Base-by-base conservation (phyloP, 805 yeast species). In the Wickerhamiella lipophila region DNA sequence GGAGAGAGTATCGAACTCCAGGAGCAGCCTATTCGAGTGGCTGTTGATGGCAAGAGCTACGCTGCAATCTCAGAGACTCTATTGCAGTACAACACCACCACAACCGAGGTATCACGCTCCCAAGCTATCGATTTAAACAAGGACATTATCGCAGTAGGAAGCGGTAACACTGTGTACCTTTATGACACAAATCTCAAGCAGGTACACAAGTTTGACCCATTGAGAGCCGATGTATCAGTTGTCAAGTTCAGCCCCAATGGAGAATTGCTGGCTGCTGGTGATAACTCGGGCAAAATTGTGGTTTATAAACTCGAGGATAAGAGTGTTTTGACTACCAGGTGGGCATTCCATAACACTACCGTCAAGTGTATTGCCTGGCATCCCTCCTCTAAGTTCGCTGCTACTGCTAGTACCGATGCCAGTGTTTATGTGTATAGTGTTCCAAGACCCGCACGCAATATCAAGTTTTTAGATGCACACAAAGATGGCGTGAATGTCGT, bases 291-390 rank as follows among this genome's bases (percentile, higher is more conserved):
- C 29, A 92, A 89, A 63, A 85, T 87, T 55, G 66, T 80, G n/a
- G 70, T 88, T 32, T 86, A 77, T 64, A 72, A 77, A 54, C 62
- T 78, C 6, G 63, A 62, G 2, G 78, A 77, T 35, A 74, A 69
- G 46, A 56, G 73, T 2, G 67, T 84, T 6, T 58, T 64, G 16
- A 86, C 97, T 2, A 77, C 94, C 0, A 76, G 96, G 61, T 92
- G 99, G 99, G 81, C 94, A 0, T 89, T 85, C 78, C 96, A 92
- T 63, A 83, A 88, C 1, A 81, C 95, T 50, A 78, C 75, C 49
- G 81, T 92, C 53, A 78, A 77, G 51, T 74, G 79, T 26, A 83
- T 92, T 43, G 64, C 77, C 21, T 92, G 97, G 98, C 75, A 79
- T 41, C 68, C 68, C 8, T 87, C 82, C 56, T 80, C 83, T 50